phyloP scores from a whole-genome alignment of 305 asterid species.

The Solanum hybrid region DNA sequence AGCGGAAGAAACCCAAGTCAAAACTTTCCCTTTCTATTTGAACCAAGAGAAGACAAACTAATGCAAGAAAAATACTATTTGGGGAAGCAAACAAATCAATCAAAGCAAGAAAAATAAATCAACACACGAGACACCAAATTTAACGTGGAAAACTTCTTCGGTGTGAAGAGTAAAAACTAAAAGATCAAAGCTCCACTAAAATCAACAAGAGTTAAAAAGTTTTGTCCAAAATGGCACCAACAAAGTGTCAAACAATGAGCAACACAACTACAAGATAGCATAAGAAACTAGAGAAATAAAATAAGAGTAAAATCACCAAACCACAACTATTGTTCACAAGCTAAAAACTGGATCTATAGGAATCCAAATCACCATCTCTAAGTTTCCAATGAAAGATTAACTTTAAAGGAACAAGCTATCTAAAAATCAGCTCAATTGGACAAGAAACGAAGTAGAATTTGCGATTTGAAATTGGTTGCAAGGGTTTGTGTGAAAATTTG shows the following conservation, averaged over 20 bases:
- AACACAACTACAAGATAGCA: background rate
- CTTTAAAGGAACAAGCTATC: background rate
- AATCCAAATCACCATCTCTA: background rate
- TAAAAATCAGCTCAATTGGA: background rate
- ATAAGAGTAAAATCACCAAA: background rate
- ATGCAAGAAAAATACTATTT: background rate
- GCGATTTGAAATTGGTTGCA: background rate
- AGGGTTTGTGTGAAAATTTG: background rate
- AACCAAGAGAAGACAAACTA: background rate
- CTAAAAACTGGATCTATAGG: background rate
- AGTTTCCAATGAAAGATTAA: no score
- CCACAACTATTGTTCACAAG: background rate
- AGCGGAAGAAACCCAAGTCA: background rate
- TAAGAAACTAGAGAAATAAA: no score
- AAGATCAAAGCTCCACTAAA: background rate
- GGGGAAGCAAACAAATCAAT: background rate
- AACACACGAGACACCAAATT: background rate
- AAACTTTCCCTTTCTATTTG: no score
- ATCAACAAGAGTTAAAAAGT: no score
- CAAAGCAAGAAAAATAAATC: background rate
- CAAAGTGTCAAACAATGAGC: background rate
- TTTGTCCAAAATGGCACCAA: background rate
- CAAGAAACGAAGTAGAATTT: background rate
- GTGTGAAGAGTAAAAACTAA: background rate
- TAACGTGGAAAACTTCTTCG: no score